Conservation (phyloP, 345 rosid species). For the Hibiscus mutabilis region DNA sequence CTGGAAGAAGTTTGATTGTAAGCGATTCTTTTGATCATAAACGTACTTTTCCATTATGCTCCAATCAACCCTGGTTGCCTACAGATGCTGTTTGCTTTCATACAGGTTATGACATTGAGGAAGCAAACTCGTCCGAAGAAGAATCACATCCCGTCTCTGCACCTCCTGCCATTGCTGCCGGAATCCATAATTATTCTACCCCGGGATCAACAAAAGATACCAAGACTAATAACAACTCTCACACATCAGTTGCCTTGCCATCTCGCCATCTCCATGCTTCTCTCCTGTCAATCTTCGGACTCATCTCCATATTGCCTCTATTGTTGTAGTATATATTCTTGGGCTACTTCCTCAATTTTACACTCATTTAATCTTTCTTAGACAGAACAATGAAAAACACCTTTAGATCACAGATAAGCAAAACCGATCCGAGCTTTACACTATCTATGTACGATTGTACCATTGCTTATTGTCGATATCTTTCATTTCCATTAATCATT, state of each 20-base stretch:
- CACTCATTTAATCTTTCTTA: background rate
- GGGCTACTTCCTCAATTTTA: background rate
- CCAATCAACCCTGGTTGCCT: background rate
- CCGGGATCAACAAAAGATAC: constrained; percentile 29
- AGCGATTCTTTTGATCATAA: constrained; percentile 12
- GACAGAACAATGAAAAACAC: constrained; percentile 1
- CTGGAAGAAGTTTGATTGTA: constrained; percentile 78
- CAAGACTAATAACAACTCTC: constrained; percentile 20
- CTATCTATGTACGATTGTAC: background rate
- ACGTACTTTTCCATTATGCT: background rate
- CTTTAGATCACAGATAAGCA: background rate
- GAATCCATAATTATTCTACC: constrained; percentile 30
- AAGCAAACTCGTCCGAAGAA: constrained; percentile 18
- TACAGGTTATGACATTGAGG: constrained; percentile 63
- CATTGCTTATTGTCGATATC: background rate
- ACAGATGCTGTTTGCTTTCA: background rate
- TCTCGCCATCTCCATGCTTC: constrained; percentile 9
- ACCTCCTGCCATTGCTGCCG: constrained; percentile 67
- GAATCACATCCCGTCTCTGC: constrained; percentile 37
- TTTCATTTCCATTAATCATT: no score
- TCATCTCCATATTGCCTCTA: constrained; percentile 12
- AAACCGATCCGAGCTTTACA: background rate
- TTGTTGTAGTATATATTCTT: constrained; percentile 16
- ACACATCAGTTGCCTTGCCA: constrained; percentile 28
- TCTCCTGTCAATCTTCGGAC: constrained; percentile 9